Conservation (phyloP, 495 filamentous ascomycete species). For the Trichoderma parareesei region DNA sequence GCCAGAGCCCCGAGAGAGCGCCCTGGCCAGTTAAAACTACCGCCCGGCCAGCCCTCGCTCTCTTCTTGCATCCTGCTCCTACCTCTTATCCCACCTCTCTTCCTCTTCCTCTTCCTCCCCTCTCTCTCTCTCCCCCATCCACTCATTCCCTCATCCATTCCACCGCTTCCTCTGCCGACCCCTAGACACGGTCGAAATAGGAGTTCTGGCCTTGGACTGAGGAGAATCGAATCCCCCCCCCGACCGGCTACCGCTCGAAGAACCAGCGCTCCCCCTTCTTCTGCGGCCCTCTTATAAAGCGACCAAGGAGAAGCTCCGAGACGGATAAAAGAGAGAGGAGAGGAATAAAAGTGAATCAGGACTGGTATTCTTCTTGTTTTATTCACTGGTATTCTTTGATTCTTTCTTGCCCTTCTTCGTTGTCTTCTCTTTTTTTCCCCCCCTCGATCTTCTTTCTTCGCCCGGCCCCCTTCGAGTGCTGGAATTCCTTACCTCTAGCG, state of each 20-base stretch:
- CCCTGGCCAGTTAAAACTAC: slow-evolving; percentile 42
- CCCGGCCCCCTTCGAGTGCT: background rate
- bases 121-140: slow-evolving; percentile 49
- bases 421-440: background rate
- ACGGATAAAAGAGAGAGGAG: slow-evolving; percentile 11
- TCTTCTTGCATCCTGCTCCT: slow-evolving; percentile 48
- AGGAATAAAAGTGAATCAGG: slow-evolving; percentile 12
- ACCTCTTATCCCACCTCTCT: slow-evolving; percentile 48
- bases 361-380: slow-evolving; percentile 10
- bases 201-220: slow-evolving; percentile 19
- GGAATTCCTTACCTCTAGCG: slow-evolving; percentile 10
- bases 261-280: slow-evolving; percentile 10
- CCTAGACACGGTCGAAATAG: slow-evolving; percentile 21
- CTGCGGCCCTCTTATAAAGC: slow-evolving; percentile 8
- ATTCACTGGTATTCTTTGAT: slow-evolving; percentile 9
- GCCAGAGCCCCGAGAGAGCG: background rate
- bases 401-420: slow-evolving; percentile 5
- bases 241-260: slow-evolving; percentile 24
- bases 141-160: slow-evolving; percentile 40
- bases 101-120: slow-evolving; percentile 30
- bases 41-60: slow-evolving; percentile 45
- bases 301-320: slow-evolving; percentile 9
- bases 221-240: slow-evolving; percentile 20
- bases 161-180: slow-evolving; percentile 34
- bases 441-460: background rate